These are phyloP conservation scores for Quercus glauca DNA, from an alignment of 306 rosid genomes.

Conservation along the genomic window DNA sequence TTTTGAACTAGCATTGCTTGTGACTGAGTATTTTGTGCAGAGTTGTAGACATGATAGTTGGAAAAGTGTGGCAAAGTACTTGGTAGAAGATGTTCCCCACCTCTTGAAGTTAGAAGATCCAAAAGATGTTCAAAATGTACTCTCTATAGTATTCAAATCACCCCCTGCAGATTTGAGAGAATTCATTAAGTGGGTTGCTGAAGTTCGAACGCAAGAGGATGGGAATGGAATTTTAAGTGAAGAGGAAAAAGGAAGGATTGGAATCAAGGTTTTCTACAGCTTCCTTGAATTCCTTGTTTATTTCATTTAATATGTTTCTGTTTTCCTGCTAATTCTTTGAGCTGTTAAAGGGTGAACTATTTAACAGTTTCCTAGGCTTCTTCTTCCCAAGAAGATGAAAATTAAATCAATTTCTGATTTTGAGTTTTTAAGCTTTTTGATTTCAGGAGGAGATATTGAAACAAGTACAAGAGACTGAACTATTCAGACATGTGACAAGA, in stretches of 20 bases:
- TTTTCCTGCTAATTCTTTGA: background rate
- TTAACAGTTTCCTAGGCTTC: constrained; percentile 4
- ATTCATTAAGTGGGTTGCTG: constrained; percentile 84
- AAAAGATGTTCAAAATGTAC: constrained; percentile 53
- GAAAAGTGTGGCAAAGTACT: constrained; percentile 61
- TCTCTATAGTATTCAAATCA: constrained; percentile 60
- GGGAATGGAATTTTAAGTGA: constrained; percentile 62
- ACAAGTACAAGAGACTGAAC: constrained; percentile 59
- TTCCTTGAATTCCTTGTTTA: constrained; percentile 5
- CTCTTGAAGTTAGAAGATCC: constrained; percentile 56
- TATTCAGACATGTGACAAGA: constrained; percentile 50
- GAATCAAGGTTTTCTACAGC: constrained; percentile 57
- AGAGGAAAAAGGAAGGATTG: constrained; percentile 83
- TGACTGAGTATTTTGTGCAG: constrained; percentile 48
- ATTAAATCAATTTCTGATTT: constrained; percentile 11
- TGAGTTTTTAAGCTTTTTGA: constrained; percentile 27
- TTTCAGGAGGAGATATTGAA: constrained; percentile 78
- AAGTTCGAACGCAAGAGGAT: constrained; percentile 89
- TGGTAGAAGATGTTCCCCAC: constrained; percentile 62
- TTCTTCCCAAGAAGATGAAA: constrained; percentile 7
- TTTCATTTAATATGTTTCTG: background rate
- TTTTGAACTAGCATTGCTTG: constrained; percentile 9
- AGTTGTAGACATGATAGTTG: constrained; percentile 91
- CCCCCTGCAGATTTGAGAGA: constrained; percentile 68
- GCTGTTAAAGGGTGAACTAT: background rate